Base-by-base conservation (phyloP, 2,329 filamentous ascomycete genomes). In the Myriosclerotinia duriaeana region DNA sequence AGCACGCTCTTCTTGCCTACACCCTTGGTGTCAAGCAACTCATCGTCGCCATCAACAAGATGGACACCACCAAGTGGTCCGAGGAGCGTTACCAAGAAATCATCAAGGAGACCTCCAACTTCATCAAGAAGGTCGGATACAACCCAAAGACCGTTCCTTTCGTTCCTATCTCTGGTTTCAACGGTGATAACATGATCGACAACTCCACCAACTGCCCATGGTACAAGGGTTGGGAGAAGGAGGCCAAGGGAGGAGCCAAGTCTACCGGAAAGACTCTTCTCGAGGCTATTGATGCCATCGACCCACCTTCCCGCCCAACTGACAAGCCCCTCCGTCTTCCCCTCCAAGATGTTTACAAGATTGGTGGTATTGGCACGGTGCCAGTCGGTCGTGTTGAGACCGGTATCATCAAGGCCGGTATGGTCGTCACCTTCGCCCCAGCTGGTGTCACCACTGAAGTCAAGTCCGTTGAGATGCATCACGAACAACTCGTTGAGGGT, bases 71-170 rank as follows among this genome's bases (percentile, higher is more conserved):
- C 88, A 93, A 97, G 86, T 99, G 94, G 94, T 89, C 91, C 75
- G 90, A 98, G 91, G 85, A 89, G 74, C 94, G 95, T 86, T 98
- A 85, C 92, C 85, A 93, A 80, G 95, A 98, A 84, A 98, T 99
- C 83, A 94, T 98, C 90, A 98, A 98, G 93, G 95, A 99, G 89
- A 97, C 93, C 78, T 96, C 93, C 85, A 90, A 87, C 88, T 98
- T 98, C 92, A 97, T 99, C 92, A 99, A 98, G 94, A 98, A 99
- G 93, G 94, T 98, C 84, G 95, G 95, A 83, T 99, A 94, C 92
- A 97, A 98, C 92, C 94, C 95, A 86, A 98, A 98, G 92, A 82
- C 85, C 77, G 93, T 98, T 80, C 87, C 94, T 78, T 99, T 99
- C 88, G 95, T 99, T 80, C 95, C 95, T 81, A 98, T 99, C 91